A percentile compares a stretch with the other conserved stretches of the same genome.
phyloP scores from a whole-genome alignment of 257 asterid genomes.

The Orobanche coerulescens region DNA sequence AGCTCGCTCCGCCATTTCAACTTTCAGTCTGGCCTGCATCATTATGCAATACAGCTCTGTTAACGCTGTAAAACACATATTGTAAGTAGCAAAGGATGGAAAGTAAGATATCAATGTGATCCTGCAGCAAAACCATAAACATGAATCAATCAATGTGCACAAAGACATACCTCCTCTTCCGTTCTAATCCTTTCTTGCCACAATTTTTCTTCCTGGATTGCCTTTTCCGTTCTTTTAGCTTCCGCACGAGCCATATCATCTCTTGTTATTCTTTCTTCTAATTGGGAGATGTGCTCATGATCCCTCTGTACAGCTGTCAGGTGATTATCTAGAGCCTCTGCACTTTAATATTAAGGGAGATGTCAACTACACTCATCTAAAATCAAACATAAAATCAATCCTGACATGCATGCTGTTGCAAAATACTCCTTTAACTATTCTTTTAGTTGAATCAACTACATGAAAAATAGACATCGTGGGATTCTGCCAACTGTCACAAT shows the following conservation, averaged over 20 bases:
- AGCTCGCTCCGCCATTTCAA: slow-evolving; percentile 54
- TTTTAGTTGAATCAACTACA: too few species aligned
- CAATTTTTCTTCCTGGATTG: slow-evolving; percentile 53
- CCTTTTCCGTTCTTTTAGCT: slow-evolving; percentile 68
- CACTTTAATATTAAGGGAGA: slow-evolving; percentile 42
- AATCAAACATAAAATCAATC: background rate
- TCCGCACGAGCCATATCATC: slow-evolving; percentile 88
- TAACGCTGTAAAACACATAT: background rate
- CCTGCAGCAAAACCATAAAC: slow-evolving; percentile 3
- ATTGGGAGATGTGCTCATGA: slow-evolving; percentile 72
- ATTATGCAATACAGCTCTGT: slow-evolving; percentile 16
- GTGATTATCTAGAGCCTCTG: slow-evolving; percentile 87
- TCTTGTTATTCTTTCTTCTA: slow-evolving; percentile 77
- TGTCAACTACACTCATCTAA: slow-evolving; percentile 16
- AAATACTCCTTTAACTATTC: background rate
- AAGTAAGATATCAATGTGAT: background rate
- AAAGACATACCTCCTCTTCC: slow-evolving; percentile 65
- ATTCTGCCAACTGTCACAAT: too few species aligned
- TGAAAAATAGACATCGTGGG: too few species aligned
- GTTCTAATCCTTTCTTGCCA: slow-evolving; percentile 56
- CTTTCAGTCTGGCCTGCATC: slow-evolving; percentile 59
- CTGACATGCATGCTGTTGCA: background rate
- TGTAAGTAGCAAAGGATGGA: background rate
- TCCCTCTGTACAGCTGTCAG: slow-evolving; percentile 79
- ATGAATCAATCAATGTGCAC: background rate